These are phyloP conservation scores for Cyanidiococcus yangmingshanensis DNA, from an alignment of 23 red algal species.

Conservation along the genomic window DNA sequence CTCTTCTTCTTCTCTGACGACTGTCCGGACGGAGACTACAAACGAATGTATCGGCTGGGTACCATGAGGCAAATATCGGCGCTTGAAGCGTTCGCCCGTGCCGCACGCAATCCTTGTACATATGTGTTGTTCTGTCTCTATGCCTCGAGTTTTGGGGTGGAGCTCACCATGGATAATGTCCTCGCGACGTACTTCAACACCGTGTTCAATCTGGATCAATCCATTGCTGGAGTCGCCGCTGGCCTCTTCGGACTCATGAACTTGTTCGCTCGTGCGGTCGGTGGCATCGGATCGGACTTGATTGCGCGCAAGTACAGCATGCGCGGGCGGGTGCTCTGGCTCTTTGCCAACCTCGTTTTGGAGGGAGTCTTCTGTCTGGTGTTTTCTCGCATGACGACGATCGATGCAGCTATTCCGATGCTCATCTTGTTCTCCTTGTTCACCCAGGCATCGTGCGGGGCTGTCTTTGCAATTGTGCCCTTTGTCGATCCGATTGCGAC, in stretches of 20 bases:
- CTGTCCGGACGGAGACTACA: slow-evolving; percentile 69
- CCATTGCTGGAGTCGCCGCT: slow-evolving; percentile 53
- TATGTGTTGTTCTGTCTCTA: slow-evolving; percentile 73
- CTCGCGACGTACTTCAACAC: slow-evolving; percentile 60
- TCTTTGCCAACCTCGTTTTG: slow-evolving; percentile 51
- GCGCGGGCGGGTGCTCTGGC: slow-evolving; percentile 68
- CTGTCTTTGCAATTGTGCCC: slow-evolving; percentile 76
- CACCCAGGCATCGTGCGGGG: slow-evolving; percentile 69
- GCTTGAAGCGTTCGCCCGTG: slow-evolving; percentile 38
- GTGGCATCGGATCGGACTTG: slow-evolving; percentile 60
- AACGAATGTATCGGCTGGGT: slow-evolving; percentile 29
- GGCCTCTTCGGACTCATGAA: slow-evolving; percentile 91
- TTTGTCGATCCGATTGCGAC: slow-evolving; percentile 73
- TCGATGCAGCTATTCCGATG: slow-evolving; percentile 45
- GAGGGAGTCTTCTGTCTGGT: slow-evolving; percentile 54
- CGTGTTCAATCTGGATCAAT: slow-evolving; percentile 30
- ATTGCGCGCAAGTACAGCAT: slow-evolving; percentile 46
- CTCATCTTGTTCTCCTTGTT: slow-evolving; percentile 75
- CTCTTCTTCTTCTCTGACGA: slow-evolving; percentile 88
- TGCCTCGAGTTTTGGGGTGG: slow-evolving; percentile 76
- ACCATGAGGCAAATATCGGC: slow-evolving; percentile 45
- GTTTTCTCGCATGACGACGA: slow-evolving; percentile 53
- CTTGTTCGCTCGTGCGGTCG: slow-evolving; percentile 77
- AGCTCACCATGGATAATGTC: slow-evolving; percentile 69
- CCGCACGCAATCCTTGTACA: slow-evolving; percentile 42